A percentile compares a stretch with the other conserved stretches of the same genome.
These are phyloP conservation scores for Mycena maculata DNA, from an alignment of 768 basidiomycete species.

Conservation along the genomic window DNA sequence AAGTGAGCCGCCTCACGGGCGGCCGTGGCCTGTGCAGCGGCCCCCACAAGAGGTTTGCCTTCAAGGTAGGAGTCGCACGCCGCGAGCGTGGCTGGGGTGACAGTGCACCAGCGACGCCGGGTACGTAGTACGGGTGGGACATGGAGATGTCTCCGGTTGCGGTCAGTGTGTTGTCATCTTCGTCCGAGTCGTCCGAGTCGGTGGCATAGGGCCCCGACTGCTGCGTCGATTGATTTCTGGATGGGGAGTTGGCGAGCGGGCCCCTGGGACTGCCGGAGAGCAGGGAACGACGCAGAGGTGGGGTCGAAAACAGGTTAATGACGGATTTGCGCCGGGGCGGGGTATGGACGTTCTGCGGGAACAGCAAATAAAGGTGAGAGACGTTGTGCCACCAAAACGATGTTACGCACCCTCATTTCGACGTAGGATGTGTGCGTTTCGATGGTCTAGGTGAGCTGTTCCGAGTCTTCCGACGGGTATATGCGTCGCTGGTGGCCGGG, in stretches of 20 bases:
- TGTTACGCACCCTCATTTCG: slow-evolving; percentile 22
- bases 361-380: background rate
- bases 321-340: slow-evolving; percentile 31
- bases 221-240: background rate
- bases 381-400: too few species aligned
- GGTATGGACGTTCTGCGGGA: slow-evolving; percentile 18
- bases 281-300: slow-evolving; percentile 7
- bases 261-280: background rate
- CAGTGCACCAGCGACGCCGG: slow-evolving; percentile 34
- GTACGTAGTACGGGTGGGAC: slow-evolving; percentile 49
- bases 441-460: too few species aligned
- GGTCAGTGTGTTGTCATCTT: slow-evolving; percentile 54
- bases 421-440: too few species aligned
- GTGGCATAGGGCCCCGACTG: slow-evolving; percentile 9
- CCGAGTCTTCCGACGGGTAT: too few species aligned
- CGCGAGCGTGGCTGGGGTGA: slow-evolving; percentile 24
- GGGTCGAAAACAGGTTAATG: slow-evolving; percentile 24
- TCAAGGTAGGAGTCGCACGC: slow-evolving; percentile 9
- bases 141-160: slow-evolving; percentile 61
- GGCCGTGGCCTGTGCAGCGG: slow-evolving; percentile 5
- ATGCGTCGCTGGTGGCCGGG: too few species aligned
- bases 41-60: background rate
- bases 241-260: background rate
- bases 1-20: slow-evolving; percentile 15
- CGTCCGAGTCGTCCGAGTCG: slow-evolving; percentile 37